These are phyloP conservation scores for Vigna unguiculata DNA, from an alignment of 306 rosid genomes.

Conservation along the genomic window DNA sequence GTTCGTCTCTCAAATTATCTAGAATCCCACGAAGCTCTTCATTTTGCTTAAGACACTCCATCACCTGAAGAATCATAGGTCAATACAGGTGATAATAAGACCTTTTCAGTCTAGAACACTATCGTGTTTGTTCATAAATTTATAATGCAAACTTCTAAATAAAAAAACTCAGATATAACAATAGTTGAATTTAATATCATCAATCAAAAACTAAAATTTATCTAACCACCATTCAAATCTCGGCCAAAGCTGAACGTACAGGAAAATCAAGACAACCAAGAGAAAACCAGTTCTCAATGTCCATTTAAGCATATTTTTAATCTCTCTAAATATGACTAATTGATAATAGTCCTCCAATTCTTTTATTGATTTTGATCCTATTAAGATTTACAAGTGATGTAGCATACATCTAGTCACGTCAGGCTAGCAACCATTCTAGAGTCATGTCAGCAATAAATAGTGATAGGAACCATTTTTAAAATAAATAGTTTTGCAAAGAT, in stretches of 20 bases:
- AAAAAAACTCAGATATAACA: constrained; percentile 4
- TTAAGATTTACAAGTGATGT: not conserved
- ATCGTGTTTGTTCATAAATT: constrained; percentile 17
- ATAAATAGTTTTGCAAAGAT: not conserved
- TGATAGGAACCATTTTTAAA: not conserved
- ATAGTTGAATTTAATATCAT: not conserved
- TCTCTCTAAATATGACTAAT: not conserved
- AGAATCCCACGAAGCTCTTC: constrained; percentile 82
- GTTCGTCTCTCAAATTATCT: constrained; percentile 75
- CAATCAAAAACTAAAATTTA: not conserved
- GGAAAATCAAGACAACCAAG: constrained; percentile 5
- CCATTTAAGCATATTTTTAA: not conserved
- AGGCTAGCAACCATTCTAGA: not conserved
- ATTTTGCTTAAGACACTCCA: constrained; percentile 88
- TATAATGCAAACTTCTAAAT: not conserved
- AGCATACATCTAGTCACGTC: not conserved
- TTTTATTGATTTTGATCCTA: not conserved
- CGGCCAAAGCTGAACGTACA: constrained; percentile 6
- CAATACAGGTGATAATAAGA: not conserved
- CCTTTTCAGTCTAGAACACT: constrained; percentile 24
- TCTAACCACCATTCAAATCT: not conserved
- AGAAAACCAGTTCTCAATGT: constrained; percentile 22
- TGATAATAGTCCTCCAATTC: not conserved
- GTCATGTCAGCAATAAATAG: not conserved
- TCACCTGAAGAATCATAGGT: constrained; percentile 64